A percentile compares a stretch with the other conserved stretches of the same genome.
Conservation (phyloP, 306 rosid genomes). For the Lathyrus aphaca region DNA sequence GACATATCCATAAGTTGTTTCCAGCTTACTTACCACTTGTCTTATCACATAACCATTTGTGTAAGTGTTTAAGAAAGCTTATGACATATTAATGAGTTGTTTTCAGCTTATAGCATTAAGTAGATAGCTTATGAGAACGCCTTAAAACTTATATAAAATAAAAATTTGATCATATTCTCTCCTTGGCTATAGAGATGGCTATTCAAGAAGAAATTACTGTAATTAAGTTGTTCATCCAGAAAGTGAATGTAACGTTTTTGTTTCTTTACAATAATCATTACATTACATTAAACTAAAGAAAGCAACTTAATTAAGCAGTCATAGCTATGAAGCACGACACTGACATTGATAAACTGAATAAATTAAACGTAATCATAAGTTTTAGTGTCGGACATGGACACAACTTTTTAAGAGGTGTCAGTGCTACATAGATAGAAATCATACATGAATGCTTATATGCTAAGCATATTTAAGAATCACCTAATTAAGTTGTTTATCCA, state of each 20-base stretch:
- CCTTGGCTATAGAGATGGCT: neutral
- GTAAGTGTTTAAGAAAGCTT: neutral
- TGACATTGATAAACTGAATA: no score
- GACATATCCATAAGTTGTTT: neutral
- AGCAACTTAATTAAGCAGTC: neutral
- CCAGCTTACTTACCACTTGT: neutral
- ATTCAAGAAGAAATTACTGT: neutral
- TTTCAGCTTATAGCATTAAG: conserved; percentile 3
- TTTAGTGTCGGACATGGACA: no score
- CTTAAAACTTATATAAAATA: neutral
- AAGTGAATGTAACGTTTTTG: neutral
- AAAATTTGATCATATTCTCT: neutral
- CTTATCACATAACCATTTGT: conserved; percentile 1
- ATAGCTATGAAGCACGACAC: neutral
- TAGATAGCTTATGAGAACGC: neutral
- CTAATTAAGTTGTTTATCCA: conserved; percentile 7
- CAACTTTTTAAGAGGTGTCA: no score
- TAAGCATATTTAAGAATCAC: neutral
- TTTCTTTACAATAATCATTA: neutral
- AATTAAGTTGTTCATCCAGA: neutral
- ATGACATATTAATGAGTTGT: neutral
- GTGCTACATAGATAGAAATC: neutral
- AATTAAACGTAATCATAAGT: no score
- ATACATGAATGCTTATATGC: neutral
- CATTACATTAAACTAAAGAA: neutral